Conservation (phyloP, 768 basidiomycete species). For the Pleurotus djamor region DNA sequence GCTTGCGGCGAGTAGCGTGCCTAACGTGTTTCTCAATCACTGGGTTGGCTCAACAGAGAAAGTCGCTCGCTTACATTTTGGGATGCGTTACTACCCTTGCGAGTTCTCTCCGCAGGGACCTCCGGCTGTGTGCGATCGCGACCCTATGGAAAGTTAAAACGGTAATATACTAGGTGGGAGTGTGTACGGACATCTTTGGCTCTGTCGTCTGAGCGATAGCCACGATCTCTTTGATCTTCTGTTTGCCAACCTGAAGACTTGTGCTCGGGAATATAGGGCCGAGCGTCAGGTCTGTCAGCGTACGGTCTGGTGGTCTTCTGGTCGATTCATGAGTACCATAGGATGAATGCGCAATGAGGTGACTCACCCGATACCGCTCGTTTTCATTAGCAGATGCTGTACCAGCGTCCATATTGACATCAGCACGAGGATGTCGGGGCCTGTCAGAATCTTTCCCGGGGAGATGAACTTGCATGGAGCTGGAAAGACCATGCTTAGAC, state of each 20-base stretch:
- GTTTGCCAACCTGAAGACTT: background rate
- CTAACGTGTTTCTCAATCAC: background rate
- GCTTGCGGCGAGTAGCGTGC: conserved; percentile 4
- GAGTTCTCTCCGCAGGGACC: background rate
- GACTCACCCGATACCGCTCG: background rate
- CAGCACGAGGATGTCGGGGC: background rate
- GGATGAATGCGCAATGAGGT: no score
- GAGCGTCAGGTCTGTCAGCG: background rate
- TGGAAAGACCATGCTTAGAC: conserved; percentile 2
- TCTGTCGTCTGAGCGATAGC: background rate
- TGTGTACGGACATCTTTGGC: background rate
- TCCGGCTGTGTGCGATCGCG: background rate
- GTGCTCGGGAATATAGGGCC: background rate
- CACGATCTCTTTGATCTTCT: background rate
- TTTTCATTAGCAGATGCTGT: conserved; percentile 1
- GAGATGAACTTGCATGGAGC: background rate
- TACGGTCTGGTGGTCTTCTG: background rate
- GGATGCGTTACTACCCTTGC: conserved; percentile 2
- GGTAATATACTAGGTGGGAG: background rate
- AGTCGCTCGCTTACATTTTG: background rate
- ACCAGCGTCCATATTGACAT: background rate
- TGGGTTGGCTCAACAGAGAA: background rate
- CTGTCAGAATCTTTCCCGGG: background rate
- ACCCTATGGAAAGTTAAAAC: background rate
- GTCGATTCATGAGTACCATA: no score